A percentile compares a stretch with the other conserved stretches of the same genome.
Conservation (phyloP, 306 rosid genomes). For the Ormosia semicastrata region DNA sequence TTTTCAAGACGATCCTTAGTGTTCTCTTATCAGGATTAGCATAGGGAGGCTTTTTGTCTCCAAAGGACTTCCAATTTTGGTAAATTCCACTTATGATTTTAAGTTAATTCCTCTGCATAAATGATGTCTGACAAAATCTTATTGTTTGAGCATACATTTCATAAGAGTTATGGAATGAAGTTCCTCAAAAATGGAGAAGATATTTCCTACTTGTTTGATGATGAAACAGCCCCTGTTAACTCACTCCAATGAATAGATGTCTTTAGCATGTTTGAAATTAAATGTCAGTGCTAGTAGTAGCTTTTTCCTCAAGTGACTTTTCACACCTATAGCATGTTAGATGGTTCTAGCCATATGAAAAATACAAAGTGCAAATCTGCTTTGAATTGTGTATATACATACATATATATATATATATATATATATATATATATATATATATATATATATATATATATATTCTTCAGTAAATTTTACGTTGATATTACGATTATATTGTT, state of each 20-base stretch:
- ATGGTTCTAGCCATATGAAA: background rate
- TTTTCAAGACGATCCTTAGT: too few relatives aligned
- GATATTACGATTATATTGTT: too few relatives aligned
- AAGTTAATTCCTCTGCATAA: background rate
- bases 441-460: too few relatives aligned
- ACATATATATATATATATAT: too few relatives aligned
- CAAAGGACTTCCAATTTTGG: constrained; percentile 48
- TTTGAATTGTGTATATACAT: too few relatives aligned
- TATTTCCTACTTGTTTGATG: constrained; percentile 62
- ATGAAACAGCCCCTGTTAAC: constrained; percentile 87
- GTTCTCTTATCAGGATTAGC: too few relatives aligned
- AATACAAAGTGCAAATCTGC: background rate
- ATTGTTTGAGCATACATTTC: constrained; percentile 48
- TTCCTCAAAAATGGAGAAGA: constrained; percentile 58
- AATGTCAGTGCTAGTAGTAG: constrained; percentile 53
- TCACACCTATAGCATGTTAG: background rate
- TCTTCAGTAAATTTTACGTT: too few relatives aligned
- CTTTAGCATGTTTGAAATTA: constrained; percentile 54
- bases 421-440: too few relatives aligned
- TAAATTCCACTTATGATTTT: too few relatives aligned
- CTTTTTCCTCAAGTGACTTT: constrained; percentile 21
- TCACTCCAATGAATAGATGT: constrained; percentile 43
- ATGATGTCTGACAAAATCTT: constrained; percentile 6
- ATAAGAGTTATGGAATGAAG: constrained; percentile 60
- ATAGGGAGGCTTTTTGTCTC: constrained; percentile 35